Percentiles rank a stretch among this genome's conserved stretches.
phyloP scores from a whole-genome alignment of 495 filamentous ascomycete species.

The Platismatia glauca region DNA sequence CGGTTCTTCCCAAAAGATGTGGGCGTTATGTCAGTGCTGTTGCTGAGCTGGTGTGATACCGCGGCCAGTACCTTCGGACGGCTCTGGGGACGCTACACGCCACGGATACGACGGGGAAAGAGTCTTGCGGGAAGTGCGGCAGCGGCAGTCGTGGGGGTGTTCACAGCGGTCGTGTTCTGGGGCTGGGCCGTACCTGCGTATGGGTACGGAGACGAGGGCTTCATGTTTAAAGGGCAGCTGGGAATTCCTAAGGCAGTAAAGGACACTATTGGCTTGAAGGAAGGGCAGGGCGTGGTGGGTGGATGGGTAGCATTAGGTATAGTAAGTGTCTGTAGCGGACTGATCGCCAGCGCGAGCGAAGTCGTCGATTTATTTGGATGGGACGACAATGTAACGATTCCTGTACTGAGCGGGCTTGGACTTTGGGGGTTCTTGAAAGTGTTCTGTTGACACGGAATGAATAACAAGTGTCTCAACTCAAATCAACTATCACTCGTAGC shows the following conservation, averaged over 20 bases:
- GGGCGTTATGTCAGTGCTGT: constrained; percentile 75
- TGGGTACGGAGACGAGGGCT: constrained; percentile 50
- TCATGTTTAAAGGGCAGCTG: constrained; percentile 74
- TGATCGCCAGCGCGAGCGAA: constrained; percentile 81
- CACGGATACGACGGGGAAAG: constrained; percentile 75
- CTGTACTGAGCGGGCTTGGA: constrained; percentile 78
- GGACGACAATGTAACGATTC: constrained; percentile 98
- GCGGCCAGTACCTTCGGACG: constrained; percentile 90
- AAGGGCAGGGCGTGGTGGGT: constrained; percentile 37
- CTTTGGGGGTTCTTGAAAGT: constrained; percentile 90
- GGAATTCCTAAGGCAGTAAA: constrained; percentile 49
- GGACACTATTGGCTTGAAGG: constrained; percentile 41
- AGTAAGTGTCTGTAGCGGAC: constrained; percentile 78
- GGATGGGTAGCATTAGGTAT: constrained; percentile 70
- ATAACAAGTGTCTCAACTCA: neutral
- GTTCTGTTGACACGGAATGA: constrained; percentile 37
- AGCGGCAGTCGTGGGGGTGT: constrained; percentile 68
- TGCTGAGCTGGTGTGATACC: constrained; percentile 96
- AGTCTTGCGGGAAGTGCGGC: constrained; percentile 81
- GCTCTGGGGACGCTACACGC: constrained; percentile 79
- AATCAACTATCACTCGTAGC: neutral
- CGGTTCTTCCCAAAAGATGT: constrained; percentile 89
- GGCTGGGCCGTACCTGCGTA: constrained; percentile 67
- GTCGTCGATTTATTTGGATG: constrained; percentile 82
- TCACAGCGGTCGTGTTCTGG: constrained; percentile 79